Evolutionary conservation across 352 stramenopile species (phyloP).

Genomic region (Phytopythium boreale): DNA sequence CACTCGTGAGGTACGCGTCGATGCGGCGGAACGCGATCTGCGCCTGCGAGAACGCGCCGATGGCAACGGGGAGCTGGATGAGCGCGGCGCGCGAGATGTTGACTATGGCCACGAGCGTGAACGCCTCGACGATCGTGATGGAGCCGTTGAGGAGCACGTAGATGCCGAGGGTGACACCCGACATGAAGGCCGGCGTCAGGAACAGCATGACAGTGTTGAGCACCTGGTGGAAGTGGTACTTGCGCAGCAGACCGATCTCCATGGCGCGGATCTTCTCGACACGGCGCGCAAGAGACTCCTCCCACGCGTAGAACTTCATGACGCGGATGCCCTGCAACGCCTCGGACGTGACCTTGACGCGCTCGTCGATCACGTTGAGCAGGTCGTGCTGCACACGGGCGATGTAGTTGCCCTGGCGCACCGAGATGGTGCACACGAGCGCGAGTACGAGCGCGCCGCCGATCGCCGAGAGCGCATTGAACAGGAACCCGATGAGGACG

Average conservation of each 20-base stretch:
- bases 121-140: conserved; percentile 24
- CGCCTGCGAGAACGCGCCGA: conserved; percentile 22
- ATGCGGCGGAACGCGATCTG: conserved; percentile 20
- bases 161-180: conserved; percentile 19
- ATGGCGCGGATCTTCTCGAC: conserved; percentile 36
- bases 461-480: conserved; percentile 15
- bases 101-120: conserved; percentile 28
- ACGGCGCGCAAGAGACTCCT: conserved; percentile 37
- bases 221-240: conserved; percentile 58
- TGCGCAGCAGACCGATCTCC: conserved; percentile 42
- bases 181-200: conserved; percentile 29
- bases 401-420: not conserved
- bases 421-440: conserved; percentile 12
- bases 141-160: conserved; percentile 25
- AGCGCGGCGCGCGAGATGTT: conserved; percentile 28
- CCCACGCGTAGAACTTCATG: conserved; percentile 91
- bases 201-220: conserved; percentile 45
- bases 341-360: conserved; percentile 93
- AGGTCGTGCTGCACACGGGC: conserved; percentile 15
- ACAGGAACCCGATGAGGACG: conserved; percentile 23
- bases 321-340: conserved; percentile 86
- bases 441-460: conserved; percentile 15
- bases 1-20: conserved; percentile 20
- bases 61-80: conserved; percentile 18
- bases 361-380: conserved; percentile 43